Conservation (phyloP, 1,139 yeast species). For the Yamadazyma diospyri region DNA sequence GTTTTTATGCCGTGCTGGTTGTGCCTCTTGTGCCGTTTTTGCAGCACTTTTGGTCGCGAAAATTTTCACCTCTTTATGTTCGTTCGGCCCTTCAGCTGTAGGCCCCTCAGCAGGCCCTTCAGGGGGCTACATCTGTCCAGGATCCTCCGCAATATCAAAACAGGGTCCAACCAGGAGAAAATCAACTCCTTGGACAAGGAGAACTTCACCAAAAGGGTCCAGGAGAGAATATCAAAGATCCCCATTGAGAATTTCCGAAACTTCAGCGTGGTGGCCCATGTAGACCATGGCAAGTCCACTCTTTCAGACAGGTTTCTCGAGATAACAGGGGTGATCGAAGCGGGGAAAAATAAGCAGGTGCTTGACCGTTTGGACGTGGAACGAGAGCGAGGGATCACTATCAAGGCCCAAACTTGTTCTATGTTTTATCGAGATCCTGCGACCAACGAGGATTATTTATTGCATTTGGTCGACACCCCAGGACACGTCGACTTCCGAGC, state of each 20-base stretch:
- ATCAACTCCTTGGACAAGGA: conserved; percentile 27
- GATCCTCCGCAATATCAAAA: conserved; percentile 1
- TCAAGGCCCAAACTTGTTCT: conserved; percentile 93
- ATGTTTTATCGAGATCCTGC: conserved; percentile 78
- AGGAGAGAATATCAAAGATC: conserved; percentile 62
- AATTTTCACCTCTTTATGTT: conserved; percentile 4
- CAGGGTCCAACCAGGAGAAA: conserved; percentile 4
- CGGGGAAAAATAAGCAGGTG: conserved; percentile 79
- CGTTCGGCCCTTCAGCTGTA: background rate
- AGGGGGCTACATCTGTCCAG: background rate
- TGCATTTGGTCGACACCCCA: conserved; percentile 94
- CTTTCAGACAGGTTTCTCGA: conserved; percentile 84
- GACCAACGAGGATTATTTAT: conserved; percentile 58
- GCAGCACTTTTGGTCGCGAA: conserved; percentile 4
- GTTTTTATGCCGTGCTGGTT: too few relatives aligned
- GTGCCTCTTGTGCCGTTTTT: conserved; percentile 1
- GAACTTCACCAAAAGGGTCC: conserved; percentile 24
- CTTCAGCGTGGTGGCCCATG: conserved; percentile 95
- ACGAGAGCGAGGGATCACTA: conserved; percentile 92
- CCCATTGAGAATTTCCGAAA: conserved; percentile 84
- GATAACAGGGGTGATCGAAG: conserved; percentile 81
- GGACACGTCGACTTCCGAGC: conserved; percentile 97
- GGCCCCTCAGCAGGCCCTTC: background rate
- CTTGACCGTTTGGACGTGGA: conserved; percentile 91
- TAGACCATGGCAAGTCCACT: conserved; percentile 96